Evolutionary conservation across 371 early-diverging fungal species (phyloP), one percentile per base, ranked within the genome.

Genomic region (Dichotomocladium elegans): DNA sequence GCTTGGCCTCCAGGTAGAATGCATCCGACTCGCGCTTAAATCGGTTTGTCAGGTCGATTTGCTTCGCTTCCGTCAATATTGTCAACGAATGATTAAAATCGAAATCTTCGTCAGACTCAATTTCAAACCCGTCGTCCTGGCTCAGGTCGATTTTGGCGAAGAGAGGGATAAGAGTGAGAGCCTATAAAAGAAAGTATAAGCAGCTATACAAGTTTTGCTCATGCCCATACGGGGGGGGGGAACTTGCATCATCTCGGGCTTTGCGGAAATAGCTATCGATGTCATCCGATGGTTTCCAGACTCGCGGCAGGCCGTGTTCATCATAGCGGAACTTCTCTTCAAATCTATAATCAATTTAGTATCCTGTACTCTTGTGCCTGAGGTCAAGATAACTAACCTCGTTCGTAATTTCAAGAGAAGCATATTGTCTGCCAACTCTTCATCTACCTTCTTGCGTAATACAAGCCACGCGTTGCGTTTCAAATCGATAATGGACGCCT

Each of bases 281-380:
- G 68, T 96, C 93, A 68, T 97, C 97, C 19, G 83, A 82, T 4
- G 94, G 92, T 51, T 84, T 88, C 98, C 98, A 98, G 14, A 98
- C 90, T 26, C 92, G 78, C 7, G 99, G 99, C 24, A 97, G 66
- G 9, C 96, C 97, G 17, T 85, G 72, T 3, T 88, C 91, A 55
- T 96, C 98, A 64, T 96, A 96, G 44, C 94, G 74, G 79, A 98
- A 98, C 56, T 86, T 80, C 53, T 88, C 87, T 68, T 97, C 96
- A 54, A 97, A 92, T 37, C 83, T 72, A 37, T 14, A 11, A 17
- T 3, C 28, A 41, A 10, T 5, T 22, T 8, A 4, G 15, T 53
- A 44, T 11, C 31, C 9, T 25, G 12, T 4, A 4, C 19, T 17
- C 12, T 33, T 14, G 9, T 43, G 30, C 5, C 2, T 4, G 7